Percentiles rank a stretch among this genome's conserved stretches.
Evolutionary conservation across 805 yeast species (phyloP).

Genomic region (Scheffersomyces ergatensis): DNA sequence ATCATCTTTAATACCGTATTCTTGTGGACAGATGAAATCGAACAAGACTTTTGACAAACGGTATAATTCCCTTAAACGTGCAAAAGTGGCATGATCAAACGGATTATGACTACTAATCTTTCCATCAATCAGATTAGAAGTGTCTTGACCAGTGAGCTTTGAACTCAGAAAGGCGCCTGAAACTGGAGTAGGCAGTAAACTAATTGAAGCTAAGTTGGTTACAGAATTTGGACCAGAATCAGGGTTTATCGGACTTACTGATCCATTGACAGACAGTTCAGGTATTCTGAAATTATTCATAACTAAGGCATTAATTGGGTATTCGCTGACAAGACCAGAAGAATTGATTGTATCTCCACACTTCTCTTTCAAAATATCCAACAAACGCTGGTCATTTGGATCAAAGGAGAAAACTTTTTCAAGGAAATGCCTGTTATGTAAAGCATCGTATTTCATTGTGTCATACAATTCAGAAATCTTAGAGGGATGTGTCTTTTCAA

Average conservation of each 20-base stretch:
- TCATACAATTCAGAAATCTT: constrained; percentile 95
- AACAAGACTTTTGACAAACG: constrained; percentile 87
- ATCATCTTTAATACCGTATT: constrained; percentile 92
- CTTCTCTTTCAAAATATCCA: constrained; percentile 34
- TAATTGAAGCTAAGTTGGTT: constrained; percentile 13
- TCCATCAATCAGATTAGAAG: constrained; percentile 17
- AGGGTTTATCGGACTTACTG: constrained; percentile 6
- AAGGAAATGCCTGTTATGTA: constrained; percentile 88
- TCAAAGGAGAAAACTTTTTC: constrained; percentile 75
- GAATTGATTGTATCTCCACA: constrained; percentile 46
- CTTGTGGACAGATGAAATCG: constrained; percentile 98
- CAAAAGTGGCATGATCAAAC: constrained; percentile 79
- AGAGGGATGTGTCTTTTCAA: constrained; percentile 96
- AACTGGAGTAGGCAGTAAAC: constrained; percentile 6
- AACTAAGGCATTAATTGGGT: constrained; percentile 72
- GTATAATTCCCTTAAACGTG: constrained; percentile 82
- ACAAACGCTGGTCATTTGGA: constrained; percentile 37
- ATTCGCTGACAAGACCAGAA: constrained; percentile 60
- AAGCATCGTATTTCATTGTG: constrained; percentile 97
- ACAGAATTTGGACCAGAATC: constrained; percentile 12
- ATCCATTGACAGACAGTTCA: constrained; percentile 16
- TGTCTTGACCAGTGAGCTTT: constrained; percentile 67
- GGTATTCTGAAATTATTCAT: constrained; percentile 73
- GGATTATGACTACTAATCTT: constrained; percentile 26
- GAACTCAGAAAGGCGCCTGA: constrained; percentile 59